A percentile compares a stretch with the other conserved stretches of the same genome.
Conservation (phyloP, 768 basidiomycete species). For the Chiua virens region DNA sequence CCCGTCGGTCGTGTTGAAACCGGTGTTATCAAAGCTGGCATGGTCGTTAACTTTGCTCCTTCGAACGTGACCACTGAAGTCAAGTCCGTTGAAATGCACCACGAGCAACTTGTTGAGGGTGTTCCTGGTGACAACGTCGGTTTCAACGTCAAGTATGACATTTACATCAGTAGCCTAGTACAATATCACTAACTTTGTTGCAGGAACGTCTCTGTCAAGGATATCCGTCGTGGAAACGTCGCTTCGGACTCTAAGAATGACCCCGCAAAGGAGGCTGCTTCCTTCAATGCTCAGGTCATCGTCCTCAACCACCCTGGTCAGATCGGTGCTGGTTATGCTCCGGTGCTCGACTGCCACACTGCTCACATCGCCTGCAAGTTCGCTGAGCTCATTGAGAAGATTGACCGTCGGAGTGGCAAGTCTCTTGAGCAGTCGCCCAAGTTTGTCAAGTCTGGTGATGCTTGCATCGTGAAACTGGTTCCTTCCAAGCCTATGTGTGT, state of each 20-base stretch:
- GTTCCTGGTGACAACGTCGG: constrained; percentile 98
- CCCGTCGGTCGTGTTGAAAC: constrained; percentile 99
- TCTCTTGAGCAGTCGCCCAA: constrained; percentile 85
- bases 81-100: constrained; percentile 99
- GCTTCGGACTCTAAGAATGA: constrained; percentile 99
- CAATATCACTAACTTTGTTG: constrained; percentile 6
- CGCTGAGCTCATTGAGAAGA: constrained; percentile 97
- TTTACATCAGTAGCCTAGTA: constrained; percentile 3
- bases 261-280: constrained; percentile 98
- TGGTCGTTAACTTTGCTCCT: constrained; percentile 97
- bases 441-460: constrained; percentile 99
- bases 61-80: constrained; percentile 99
- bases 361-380: constrained; percentile 99
- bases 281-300: constrained; percentile 99
- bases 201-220: constrained; percentile 99
- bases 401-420: constrained; percentile 98
- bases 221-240: constrained; percentile 99
- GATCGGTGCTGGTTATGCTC: constrained; percentile 98
- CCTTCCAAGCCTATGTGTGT: constrained; percentile 97
- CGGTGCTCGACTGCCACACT: constrained; percentile 99
- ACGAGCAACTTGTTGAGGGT: constrained; percentile 95
- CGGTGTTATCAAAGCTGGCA: constrained; percentile 99
- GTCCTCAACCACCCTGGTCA: constrained; percentile 99
- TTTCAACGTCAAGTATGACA: constrained; percentile 91
- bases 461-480: constrained; percentile 96